A percentile compares a stretch with the other conserved stretches of the same genome.
Conservation (phyloP, 2,329 filamentous ascomycete species). For the Fusarium sp. region DNA sequence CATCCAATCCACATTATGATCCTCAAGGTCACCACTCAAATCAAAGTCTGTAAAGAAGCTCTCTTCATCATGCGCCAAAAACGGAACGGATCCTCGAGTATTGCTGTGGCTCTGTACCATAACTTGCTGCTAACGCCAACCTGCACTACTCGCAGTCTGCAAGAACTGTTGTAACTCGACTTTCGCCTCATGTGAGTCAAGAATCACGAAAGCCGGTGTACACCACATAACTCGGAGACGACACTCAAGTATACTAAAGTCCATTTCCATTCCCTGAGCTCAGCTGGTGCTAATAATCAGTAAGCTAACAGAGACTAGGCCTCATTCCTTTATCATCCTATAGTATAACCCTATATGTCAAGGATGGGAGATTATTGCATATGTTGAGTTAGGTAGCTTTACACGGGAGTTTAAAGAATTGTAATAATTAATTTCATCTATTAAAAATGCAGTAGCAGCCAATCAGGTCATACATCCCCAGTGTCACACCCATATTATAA, state of each 20-base stretch:
- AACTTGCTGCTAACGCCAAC: not conserved
- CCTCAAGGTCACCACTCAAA: too few species aligned
- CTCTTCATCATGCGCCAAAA: not conserved
- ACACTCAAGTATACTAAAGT: not conserved
- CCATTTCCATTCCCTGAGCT: not conserved
- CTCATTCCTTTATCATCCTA: not conserved
- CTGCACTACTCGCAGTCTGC: too few species aligned
- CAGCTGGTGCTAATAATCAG: not conserved
- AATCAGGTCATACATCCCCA: not conserved
- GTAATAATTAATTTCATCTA: not conserved
- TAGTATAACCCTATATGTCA: too few species aligned
- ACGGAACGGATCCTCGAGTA: rapidly evolving
- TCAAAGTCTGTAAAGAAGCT: rapidly evolving
- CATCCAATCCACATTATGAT: too few species aligned
- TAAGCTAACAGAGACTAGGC: not conserved
- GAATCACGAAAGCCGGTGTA: rapidly evolving
- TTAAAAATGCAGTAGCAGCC: rapidly evolving
- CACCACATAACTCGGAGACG: not conserved
- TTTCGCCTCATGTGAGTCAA: not conserved
- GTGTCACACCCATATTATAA: rapidly evolving
- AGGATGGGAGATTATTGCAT: too few species aligned
- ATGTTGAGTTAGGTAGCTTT: too few species aligned
- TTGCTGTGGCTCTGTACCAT: not conserved
- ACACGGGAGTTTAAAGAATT: not conserved
- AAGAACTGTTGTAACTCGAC: too few species aligned